Evolutionary conservation across 148 eudicot genomes (phyloP).

Genomic region (Limonium bicolor): DNA sequence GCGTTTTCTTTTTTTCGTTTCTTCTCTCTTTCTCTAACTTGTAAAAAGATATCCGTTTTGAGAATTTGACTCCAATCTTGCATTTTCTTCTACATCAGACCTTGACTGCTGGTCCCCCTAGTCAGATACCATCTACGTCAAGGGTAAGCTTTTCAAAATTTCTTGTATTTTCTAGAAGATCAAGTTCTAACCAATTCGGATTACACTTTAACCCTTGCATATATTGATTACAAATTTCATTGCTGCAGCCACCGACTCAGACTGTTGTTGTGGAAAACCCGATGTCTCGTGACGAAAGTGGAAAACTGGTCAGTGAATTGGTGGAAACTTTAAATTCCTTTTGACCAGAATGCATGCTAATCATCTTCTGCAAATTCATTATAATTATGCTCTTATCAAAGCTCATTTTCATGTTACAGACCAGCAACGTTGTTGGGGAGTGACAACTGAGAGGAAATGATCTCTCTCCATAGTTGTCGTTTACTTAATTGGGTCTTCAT

Average conservation of each 20-base stretch:
- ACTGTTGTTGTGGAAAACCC: conserved; percentile 44
- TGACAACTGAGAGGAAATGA: conserved; percentile 4
- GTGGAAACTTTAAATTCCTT: not conserved
- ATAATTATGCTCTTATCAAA: not conserved
- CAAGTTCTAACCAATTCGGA: not conserved
- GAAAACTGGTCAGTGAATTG: conserved; percentile 37
- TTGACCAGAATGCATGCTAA: too few relatives aligned
- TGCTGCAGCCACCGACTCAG: conserved; percentile 21
- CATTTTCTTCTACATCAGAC: too few relatives aligned
- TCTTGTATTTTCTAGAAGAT: not conserved
- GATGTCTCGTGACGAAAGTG: conserved; percentile 32
- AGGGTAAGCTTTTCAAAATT: conserved; percentile 24
- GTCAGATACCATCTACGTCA: too few relatives aligned
- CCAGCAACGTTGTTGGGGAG: conserved; percentile 4
- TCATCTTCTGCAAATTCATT: too few relatives aligned
- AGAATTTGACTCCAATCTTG: too few relatives aligned
- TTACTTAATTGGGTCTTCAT: too few relatives aligned
- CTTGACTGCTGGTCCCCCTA: too few relatives aligned
- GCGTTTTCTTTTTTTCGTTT: too few relatives aligned
- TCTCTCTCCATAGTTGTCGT: too few relatives aligned
- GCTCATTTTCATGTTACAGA: not conserved
- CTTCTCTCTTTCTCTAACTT: too few relatives aligned
- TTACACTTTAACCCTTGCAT: not conserved
- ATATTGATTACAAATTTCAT: not conserved
- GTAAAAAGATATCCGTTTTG: too few relatives aligned